These are phyloP conservation scores for Beauveria sp. DNA, from an alignment of 2,329 filamentous ascomycete genomes.

Conservation along the genomic window DNA sequence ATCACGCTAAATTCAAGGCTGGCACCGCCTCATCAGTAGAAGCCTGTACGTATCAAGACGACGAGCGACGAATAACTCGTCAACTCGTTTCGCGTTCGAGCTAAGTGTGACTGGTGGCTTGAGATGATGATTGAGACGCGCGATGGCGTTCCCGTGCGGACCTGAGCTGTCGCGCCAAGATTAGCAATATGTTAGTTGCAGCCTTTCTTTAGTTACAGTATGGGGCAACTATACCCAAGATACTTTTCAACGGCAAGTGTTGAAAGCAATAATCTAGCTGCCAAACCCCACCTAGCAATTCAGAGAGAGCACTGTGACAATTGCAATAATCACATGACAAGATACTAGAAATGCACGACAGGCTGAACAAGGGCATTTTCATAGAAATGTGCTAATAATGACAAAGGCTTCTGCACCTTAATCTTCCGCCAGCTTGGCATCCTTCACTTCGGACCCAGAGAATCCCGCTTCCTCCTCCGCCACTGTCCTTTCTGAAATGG, in stretches of 20 bases:
- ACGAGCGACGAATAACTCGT: too few species aligned
- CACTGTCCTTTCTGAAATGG: constrained; percentile 24
- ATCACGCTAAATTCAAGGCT: not conserved
- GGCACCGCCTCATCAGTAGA: not conserved
- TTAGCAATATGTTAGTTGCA: too few species aligned
- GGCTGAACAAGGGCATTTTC: not conserved
- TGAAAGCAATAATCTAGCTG: too few species aligned
- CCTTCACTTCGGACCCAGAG: constrained; percentile 2
- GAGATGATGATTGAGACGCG: not conserved
- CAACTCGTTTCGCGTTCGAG: not conserved
- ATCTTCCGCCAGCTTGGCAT: constrained; percentile 13
- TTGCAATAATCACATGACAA: not conserved
- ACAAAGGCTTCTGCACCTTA: not conserved
- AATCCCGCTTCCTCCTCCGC: constrained; percentile 19
- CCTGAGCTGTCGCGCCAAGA: not conserved
- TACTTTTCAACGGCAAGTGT: too few species aligned
- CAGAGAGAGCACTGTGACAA: not conserved
- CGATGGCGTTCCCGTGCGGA: too few species aligned
- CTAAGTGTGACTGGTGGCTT: not conserved
- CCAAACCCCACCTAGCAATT: too few species aligned
- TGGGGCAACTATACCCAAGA: too few species aligned
- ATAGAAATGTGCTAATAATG: constrained; percentile 1
- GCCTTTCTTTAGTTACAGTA: too few species aligned
- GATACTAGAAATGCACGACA: not conserved
- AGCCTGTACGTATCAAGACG: too few species aligned